Evolutionary conservation across 2,329 filamentous ascomycete species (phyloP), one percentile per base, ranked within the genome.

Genomic region (Cordyceps militaris): DNA sequence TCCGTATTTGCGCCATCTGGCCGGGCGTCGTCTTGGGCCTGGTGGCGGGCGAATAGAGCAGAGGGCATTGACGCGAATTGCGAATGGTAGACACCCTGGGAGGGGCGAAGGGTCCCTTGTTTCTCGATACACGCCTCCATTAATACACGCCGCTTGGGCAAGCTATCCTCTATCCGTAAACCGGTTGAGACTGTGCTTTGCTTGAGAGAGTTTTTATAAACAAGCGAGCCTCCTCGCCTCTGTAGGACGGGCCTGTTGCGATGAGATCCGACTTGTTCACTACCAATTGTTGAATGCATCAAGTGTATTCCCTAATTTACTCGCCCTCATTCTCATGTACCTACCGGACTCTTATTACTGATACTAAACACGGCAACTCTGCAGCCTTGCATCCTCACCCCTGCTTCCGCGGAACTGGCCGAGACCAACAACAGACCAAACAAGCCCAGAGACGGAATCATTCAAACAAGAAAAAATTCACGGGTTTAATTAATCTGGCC

Each of bases 401-500:
- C 30, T 28, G 52, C 19, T 16, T 13, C 13, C 13, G 32, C 42
- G 52, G 52, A 55, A 47, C 42, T 46, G 43, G 23, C 52, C 42
- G 30, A 55, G 42, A 46, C 38, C 51, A 44, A 54, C 21, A 40
- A 36, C 16, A 21, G 49, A 32, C 49, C 36, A 53, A 32, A 36
- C 36, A 53, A 38, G 38, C 6, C 32, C 1, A 30, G 21, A 21
- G 6, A n/a, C 42, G 21, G n/a, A 26, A 55, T 55, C 14, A 19
- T 26, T 11, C 16, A 42, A 42, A 42, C 9, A 42, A 42, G 38
- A 16, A 21, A 36, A 14, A 9, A 9, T 10, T 49, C 47, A 40
- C 48, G 48, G 42, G 47, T 32, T 24, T 48, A 21, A 53, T 43
- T 23, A 32, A 53, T 53, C 50, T 43, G n/a, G 28, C 51, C 26